Evolutionary conservation across 768 basidiomycete genomes (phyloP).

Genomic region (Mycena capillaripes): DNA sequence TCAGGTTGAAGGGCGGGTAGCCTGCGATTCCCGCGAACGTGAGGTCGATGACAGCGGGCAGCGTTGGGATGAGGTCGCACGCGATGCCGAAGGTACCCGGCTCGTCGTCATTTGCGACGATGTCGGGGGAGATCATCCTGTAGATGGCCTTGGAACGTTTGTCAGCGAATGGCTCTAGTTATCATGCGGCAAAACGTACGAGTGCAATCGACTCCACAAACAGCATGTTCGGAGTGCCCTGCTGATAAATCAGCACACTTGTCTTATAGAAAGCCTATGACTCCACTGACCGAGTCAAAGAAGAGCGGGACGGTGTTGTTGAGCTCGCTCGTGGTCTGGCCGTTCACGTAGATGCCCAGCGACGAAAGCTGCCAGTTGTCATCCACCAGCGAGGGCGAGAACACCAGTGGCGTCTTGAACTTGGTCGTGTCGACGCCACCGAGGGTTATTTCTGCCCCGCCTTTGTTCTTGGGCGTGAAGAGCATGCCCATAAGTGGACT

Average conservation of each 20-base stretch:
- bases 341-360: conserved; percentile 60
- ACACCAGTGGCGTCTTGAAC: conserved; percentile 34
- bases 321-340: conserved; percentile 60
- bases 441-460: conserved; percentile 46
- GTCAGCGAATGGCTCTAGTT: neutral
- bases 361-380: conserved; percentile 5
- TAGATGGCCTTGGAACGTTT: conserved; percentile 43
- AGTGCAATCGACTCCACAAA: conserved; percentile 44
- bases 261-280: too few species aligned
- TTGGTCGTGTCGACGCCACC: conserved; percentile 51
- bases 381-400: neutral
- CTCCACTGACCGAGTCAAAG: conserved; percentile 70
- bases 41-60: conserved; percentile 49
- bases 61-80: conserved; percentile 44
- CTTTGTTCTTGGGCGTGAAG: conserved; percentile 40
- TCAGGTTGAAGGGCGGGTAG: conserved; percentile 47
- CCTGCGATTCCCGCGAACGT: conserved; percentile 47
- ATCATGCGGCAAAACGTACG: neutral
- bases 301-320: conserved; percentile 58
- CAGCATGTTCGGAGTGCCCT: conserved; percentile 45
- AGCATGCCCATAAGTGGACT: conserved; percentile 47
- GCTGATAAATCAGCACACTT: too few species aligned
- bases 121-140: conserved; percentile 51
- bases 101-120: conserved; percentile 48
- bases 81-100: conserved; percentile 52